phyloP scores from a whole-genome alignment of 2,329 filamentous ascomycete genomes.

The Trichoderma koningii region DNA sequence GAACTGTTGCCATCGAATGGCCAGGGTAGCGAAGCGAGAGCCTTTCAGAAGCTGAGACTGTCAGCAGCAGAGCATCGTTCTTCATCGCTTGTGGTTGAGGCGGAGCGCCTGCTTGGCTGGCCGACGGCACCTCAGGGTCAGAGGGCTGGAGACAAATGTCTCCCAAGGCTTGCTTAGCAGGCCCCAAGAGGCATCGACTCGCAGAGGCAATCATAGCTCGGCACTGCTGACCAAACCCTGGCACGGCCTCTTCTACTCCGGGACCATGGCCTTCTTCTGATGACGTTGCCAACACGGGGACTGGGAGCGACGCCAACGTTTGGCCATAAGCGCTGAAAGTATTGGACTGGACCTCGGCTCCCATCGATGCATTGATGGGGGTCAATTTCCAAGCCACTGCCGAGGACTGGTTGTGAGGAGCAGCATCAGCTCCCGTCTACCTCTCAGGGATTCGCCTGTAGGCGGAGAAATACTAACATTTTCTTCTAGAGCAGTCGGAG shows the following conservation, averaged over 20 bases:
- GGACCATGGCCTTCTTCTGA: too few species aligned
- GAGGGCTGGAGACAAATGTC: background rate
- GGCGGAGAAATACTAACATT: background rate
- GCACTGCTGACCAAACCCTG: background rate
- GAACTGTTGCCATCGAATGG: background rate
- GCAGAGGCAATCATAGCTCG: background rate
- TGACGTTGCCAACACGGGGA: background rate
- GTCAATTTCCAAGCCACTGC: background rate
- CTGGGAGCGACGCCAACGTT: background rate
- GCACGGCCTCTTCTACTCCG: background rate
- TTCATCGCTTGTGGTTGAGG: background rate
- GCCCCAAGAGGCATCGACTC: background rate
- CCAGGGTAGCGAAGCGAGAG: background rate
- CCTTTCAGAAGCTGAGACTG: background rate
- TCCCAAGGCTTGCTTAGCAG: background rate
- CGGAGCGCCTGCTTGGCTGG: background rate
- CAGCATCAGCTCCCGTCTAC: background rate
- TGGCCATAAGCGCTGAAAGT: background rate
- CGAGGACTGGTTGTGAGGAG: background rate
- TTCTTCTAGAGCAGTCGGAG: background rate
- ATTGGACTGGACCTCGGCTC: background rate
- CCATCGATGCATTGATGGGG: background rate
- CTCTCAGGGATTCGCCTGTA: background rate
- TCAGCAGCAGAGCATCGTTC: background rate
- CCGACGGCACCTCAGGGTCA: background rate